Percentiles rank a stretch among this genome's conserved stretches.
phyloP scores from a whole-genome alignment of 2,329 filamentous ascomycete species.

The Ascochyta viciae-villosae region DNA sequence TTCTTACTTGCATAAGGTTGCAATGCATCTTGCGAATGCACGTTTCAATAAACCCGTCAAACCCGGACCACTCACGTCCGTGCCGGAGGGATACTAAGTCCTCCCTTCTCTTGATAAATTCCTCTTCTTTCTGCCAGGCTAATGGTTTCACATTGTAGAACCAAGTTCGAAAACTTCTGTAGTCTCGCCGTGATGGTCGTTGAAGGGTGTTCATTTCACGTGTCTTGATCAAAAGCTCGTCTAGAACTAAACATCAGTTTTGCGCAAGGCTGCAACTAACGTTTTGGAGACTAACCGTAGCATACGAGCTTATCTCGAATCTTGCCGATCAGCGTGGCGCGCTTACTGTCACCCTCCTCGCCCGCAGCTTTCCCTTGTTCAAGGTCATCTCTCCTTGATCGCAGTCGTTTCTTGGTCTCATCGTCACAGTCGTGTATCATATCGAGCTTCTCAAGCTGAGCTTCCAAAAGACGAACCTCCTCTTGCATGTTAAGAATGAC shows the following conservation, averaged over 20 bases:
- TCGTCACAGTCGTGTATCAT: too few species aligned
- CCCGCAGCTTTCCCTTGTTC: too few species aligned
- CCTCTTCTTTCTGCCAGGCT: conserved; percentile 20
- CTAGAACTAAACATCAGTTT: too few species aligned
- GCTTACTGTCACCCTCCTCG: background rate
- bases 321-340: conserved; percentile 15
- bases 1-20: too few species aligned
- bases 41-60: conserved; percentile 46
- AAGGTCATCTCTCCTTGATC: too few species aligned
- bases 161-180: conserved; percentile 41
- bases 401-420: too few species aligned
- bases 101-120: conserved; percentile 43
- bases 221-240: conserved; percentile 42
- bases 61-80: conserved; percentile 46
- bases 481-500: conserved; percentile 45
- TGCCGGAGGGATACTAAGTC: conserved; percentile 45
- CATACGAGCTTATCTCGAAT: conserved; percentile 26
- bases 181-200: conserved; percentile 43
- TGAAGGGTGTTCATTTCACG: conserved; percentile 44
- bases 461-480: conserved; percentile 42
- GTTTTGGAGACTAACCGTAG: conserved; percentile 25
- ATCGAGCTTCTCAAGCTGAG: conserved; percentile 28
- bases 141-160: conserved; percentile 39
- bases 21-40: conserved; percentile 15
- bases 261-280: too few species aligned